These are phyloP conservation scores for Aquilaria sinensis DNA, from an alignment of 345 rosid species.

Conservation along the genomic window DNA sequence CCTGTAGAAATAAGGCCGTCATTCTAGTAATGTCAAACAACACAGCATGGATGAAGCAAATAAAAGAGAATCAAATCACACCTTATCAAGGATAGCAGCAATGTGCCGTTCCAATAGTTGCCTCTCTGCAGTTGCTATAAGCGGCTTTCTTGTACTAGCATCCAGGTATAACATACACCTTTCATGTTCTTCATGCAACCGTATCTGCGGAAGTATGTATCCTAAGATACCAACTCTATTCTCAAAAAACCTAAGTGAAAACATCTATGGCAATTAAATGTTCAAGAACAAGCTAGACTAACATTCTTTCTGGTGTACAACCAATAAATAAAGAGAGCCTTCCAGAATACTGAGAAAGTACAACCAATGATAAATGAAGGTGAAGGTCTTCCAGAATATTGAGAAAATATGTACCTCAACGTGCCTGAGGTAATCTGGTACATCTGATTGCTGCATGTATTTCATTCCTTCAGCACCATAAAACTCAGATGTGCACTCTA, in stretches of 20 bases:
- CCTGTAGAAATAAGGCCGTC: conserved; percentile 37
- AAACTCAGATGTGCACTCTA: conserved; percentile 89
- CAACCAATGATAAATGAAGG: not conserved
- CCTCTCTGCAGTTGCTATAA: conserved; percentile 76
- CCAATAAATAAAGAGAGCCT: not conserved
- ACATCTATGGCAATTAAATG: not conserved
- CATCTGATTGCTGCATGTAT: conserved; percentile 96
- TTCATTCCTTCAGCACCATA: conserved; percentile 98
- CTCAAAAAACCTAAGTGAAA: no score
- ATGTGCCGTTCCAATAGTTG: conserved; percentile 92
- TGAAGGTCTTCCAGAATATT: conserved; percentile 2
- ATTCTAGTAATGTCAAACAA: conserved; percentile 1
- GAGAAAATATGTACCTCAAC: conserved; percentile 60
- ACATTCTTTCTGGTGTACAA: not conserved
- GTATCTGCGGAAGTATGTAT: conserved; percentile 41
- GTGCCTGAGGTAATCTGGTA: conserved; percentile 94
- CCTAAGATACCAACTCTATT: no score
- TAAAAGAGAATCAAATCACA: conserved; percentile 19
- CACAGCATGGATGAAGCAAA: not conserved
- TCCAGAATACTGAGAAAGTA: no score
- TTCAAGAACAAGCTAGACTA: no score
- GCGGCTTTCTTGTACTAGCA: conserved; percentile 73
- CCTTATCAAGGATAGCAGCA: conserved; percentile 89
- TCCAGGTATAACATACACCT: conserved; percentile 90
- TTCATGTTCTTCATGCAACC: conserved; percentile 96